Base-by-base conservation (phyloP, 176 grass and related monocot genomes). In the Oryza glaberrima region DNA sequence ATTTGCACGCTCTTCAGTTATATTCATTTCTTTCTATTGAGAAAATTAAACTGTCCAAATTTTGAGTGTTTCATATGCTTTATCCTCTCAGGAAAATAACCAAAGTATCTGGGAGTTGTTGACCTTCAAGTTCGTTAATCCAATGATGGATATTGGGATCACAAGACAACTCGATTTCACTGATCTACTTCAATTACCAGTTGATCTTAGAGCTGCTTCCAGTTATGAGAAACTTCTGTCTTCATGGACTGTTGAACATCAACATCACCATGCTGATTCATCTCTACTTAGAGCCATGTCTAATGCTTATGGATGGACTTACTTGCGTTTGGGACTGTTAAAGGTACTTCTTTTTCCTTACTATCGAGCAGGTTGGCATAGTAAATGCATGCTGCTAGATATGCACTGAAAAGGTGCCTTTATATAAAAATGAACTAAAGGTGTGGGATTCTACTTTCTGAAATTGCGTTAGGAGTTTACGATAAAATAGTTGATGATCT, bases 151-250 rank as follows among this genome's bases (percentile, higher is more conserved):
- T 61, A 82, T 90, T 83, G 95, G 95, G 78, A 84, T 88, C 79
- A 93, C 83, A 82, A 93, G 84, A 88, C 95, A 98, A 89, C 93
- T 98, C 77, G 85, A 90, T 61, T 92, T 93, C 79, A 65, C 77
- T 90, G 93, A 98, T 90, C 36, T 98, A 82, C 88, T 95, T 88
- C 67, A 89, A 81, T 90, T 98, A 72, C 93, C 95, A 9, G 34
- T 71, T 83, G 95, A 98, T 23, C 89, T 98, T 75, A 93, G 68
- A 77, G 77, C 93, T 83, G 61, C 47, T 84, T 72, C 73, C 12
- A 90, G 91, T 79, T 91, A 90, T 84, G 87, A 82, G 36, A 77
- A 84, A 92, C 77, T 98, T 83, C 30, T 91, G 73, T 86, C 74
- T 90, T 90, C 82, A 64, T 98, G 95, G 95, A 84, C 38, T 61